phyloP scores from a whole-genome alignment of 2,329 filamentous ascomycete genomes.

The Cercospora sesami region DNA sequence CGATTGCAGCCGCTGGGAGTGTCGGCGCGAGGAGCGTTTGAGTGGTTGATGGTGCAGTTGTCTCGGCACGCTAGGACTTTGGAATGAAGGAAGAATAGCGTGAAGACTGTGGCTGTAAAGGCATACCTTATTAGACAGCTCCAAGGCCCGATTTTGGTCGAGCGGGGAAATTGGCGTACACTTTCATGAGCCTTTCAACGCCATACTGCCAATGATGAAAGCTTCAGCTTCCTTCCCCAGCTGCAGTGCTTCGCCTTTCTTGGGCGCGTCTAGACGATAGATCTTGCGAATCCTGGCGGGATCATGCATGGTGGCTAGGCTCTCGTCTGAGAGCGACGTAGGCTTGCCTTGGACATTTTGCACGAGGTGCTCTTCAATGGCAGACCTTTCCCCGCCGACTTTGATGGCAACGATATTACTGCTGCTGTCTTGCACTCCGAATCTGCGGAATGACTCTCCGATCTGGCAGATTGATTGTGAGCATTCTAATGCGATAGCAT shows the following conservation, averaged over 20 bases:
- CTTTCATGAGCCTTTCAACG: slow-evolving; percentile 62
- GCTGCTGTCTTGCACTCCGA: slow-evolving; percentile 73
- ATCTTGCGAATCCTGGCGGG: slow-evolving; percentile 72
- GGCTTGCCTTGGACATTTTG: slow-evolving; percentile 62
- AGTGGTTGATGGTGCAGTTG: not conserved
- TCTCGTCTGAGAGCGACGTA: slow-evolving; percentile 62
- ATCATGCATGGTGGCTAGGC: slow-evolving; percentile 62
- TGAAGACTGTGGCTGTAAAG: not conserved
- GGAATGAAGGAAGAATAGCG: not conserved
- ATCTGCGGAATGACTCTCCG: slow-evolving; percentile 83
- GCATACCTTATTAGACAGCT: not conserved
- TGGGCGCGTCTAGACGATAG: slow-evolving; percentile 71
- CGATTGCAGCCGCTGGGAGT: slow-evolving; percentile 12
- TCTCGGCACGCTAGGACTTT: not conserved
- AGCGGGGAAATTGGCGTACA: not conserved
- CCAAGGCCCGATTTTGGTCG: not conserved
- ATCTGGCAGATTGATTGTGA: slow-evolving; percentile 60
- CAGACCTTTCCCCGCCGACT: slow-evolving; percentile 53
- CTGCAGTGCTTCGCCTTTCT: slow-evolving; percentile 35
- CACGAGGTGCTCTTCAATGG: slow-evolving; percentile 60
- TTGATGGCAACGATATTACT: slow-evolving; percentile 78
- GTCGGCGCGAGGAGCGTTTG: slow-evolving; percentile 6
- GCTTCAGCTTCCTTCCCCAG: slow-evolving; percentile 60
- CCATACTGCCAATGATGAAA: slow-evolving; percentile 68
- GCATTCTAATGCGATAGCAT: not conserved